Base-by-base conservation (phyloP, 2,329 filamentous ascomycete species). In the Aspergillus sojae region DNA sequence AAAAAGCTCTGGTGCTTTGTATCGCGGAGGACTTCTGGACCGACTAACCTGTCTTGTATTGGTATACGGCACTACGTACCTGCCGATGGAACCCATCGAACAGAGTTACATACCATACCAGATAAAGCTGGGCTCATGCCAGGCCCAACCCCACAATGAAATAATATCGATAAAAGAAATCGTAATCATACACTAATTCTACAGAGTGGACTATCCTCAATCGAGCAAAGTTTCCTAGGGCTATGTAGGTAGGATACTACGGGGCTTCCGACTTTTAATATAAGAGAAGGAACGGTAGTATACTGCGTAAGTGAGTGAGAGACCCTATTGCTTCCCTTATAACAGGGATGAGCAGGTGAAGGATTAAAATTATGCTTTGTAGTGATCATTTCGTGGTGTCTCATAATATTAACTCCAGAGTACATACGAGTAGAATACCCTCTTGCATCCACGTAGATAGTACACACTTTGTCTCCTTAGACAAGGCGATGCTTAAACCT, bases 51-150 rank as follows among this genome's bases (percentile, higher is more conserved):
- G 26, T 55, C 30, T 55, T 14, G 52, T 54, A 34, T n/a, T 54
- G 52, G 19, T 54, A 34, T 36, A 54, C 19, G 30, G 52, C 19
- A 36, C 30, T 58, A 36, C 34, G 46, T 58, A 52, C 43, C 34
- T 52, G 23, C 48, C 58, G 58, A 60, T 54, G 52, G 50, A 53
- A 55, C 59, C 48, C 50, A 61, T 62, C 39, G 52, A 66, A 66
- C 58, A 63, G 56, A 63, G 65, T 65, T 65, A 62, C 63, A 63
- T 68, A 66, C 66, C 64, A 68, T 67, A 64, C 63, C 63, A 53
- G 58, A 65, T 56, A 30, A 60, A 64, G 60, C 48, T 55, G 58
- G 36, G 41, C 58, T 64, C 65, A 67, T 67, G 58, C 63, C 65
- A 58, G 41, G 36, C 41, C 50, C 28, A 60, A 65, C 64, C 59